Evolutionary conservation across 495 filamentous ascomycete genomes (phyloP), one percentile per base, ranked within the genome.

Genomic region (Lepraria neglecta): DNA sequence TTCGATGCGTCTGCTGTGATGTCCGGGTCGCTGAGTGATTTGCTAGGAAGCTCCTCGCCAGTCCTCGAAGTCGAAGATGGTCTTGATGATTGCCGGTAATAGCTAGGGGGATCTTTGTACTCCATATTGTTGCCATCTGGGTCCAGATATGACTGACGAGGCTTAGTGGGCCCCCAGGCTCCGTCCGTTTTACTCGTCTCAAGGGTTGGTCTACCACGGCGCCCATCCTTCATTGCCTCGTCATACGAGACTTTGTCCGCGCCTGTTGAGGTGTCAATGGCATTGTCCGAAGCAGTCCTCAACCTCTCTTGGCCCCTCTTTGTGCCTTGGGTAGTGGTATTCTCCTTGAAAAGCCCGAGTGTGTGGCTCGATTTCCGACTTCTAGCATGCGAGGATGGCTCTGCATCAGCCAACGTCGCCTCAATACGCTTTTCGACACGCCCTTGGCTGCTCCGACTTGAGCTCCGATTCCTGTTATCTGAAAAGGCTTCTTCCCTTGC

Each of bases 291-390:
- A 19, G 40, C 28, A 19, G 59, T 55, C 44, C 59, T 61, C n/a
- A 17, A 45, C 43, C 35, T 68, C 40, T 61, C 59, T 19, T 61
- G 59, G 28, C 28, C 59, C 61, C 67, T 73, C 64, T 60, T 69
- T 27, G 65, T 71, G 47, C 82, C 81, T 21, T 79, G 73, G 14
- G 76, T 79, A 12, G 75, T 75, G 28, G 90, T 87, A 61, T 91
- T 94, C 68, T 96, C 90, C 71, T 90, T 94, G 79, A 98, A 98
- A 56, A 97, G 80, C 4, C 94, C 84, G 50, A 98, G 73, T 68
- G 88, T 90, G 71, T 98, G 92, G 70, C 90, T 96, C 50, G 92
- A 87, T 75, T 98, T 98, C 61, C 94, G 85, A 73, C 91, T 96
- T 63, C 94, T 85, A 55, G 83, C 83, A 70, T 90, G 87, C n/a